A percentile compares a stretch with the other conserved stretches of the same genome.
Evolutionary conservation across 2,329 filamentous ascomycete species (phyloP).

Genomic region (Aspergillus tubingensis): DNA sequence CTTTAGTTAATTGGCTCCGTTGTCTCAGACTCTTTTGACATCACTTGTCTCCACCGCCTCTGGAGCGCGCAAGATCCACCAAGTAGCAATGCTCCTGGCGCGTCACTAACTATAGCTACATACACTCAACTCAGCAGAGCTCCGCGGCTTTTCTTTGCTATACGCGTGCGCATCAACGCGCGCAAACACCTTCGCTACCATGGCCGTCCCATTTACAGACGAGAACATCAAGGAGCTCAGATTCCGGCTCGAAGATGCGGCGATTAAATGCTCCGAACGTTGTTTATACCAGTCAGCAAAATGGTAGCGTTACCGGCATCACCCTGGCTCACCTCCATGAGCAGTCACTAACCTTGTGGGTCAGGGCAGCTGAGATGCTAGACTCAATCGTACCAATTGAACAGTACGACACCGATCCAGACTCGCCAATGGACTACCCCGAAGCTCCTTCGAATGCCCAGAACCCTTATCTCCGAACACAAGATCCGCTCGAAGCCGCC

Average conservation of each 20-base stretch:
- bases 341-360: slow-evolving; percentile 14
- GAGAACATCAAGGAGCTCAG: slow-evolving; percentile 61
- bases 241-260: slow-evolving; percentile 76
- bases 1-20: neutral
- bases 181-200: slow-evolving; percentile 18
- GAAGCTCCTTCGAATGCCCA: slow-evolving; percentile 53
- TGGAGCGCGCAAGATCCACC: neutral
- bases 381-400: slow-evolving; percentile 68
- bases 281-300: slow-evolving; percentile 96
- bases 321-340: neutral
- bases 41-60: neutral
- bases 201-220: slow-evolving; percentile 39
- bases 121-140: neutral
- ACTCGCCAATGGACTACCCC: slow-evolving; percentile 60
- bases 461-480: slow-evolving; percentile 55
- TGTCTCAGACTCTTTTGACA: neutral
- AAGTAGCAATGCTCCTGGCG: neutral
- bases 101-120: neutral
- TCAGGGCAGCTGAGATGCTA: slow-evolving; percentile 90
- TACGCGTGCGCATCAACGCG: neutral
- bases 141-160: neutral
- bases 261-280: slow-evolving; percentile 87
- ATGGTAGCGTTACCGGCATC: slow-evolving; percentile 62
- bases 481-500: slow-evolving; percentile 70
- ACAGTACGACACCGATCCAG: slow-evolving; percentile 62